Conservation (phyloP, 2,329 filamentous ascomycete genomes). For the Dryadomyces sulphureus region DNA sequence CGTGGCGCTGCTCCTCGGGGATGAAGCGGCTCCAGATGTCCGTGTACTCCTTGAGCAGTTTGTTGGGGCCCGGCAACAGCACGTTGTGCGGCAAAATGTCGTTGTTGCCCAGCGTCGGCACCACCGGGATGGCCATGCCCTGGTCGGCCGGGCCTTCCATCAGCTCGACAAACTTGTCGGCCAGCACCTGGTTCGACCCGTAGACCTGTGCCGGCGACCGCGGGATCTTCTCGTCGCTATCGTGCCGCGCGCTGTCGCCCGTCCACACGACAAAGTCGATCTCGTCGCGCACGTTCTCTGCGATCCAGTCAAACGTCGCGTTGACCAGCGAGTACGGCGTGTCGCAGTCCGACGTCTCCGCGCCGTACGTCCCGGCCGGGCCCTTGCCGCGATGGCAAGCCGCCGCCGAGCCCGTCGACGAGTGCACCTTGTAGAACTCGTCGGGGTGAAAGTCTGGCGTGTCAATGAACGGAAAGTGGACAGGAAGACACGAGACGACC, state of each 20-base stretch:
- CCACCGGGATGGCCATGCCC: slow-evolving; percentile 58
- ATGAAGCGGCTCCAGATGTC: slow-evolving; percentile 78
- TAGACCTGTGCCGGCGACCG: slow-evolving; percentile 65
- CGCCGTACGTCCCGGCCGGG: slow-evolving; percentile 65
- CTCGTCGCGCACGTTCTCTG: slow-evolving; percentile 57
- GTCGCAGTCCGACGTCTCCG: slow-evolving; percentile 81
- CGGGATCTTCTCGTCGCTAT: slow-evolving; percentile 70
- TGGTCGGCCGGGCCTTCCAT: slow-evolving; percentile 45
- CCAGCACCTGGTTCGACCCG: slow-evolving; percentile 58
- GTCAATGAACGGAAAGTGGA: background rate
- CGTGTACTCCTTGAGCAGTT: slow-evolving; percentile 64
- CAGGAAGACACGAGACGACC: slow-evolving; percentile 12
- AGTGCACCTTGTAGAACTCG: slow-evolving; percentile 66
- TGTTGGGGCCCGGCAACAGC: slow-evolving; percentile 69
- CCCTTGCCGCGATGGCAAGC: slow-evolving; percentile 73
- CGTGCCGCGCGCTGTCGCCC: slow-evolving; percentile 77
- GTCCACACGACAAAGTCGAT: slow-evolving; percentile 92
- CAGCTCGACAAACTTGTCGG: slow-evolving; percentile 59
- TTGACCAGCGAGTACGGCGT: slow-evolving; percentile 67
- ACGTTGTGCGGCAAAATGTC: slow-evolving; percentile 97
- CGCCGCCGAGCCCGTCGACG: slow-evolving; percentile 50
- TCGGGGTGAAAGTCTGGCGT: slow-evolving; percentile 82
- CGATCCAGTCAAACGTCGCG: slow-evolving; percentile 81
- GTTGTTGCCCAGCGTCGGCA: slow-evolving; percentile 92
- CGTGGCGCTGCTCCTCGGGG: slow-evolving; percentile 80